A percentile compares a stretch with the other conserved stretches of the same genome.
Conservation (phyloP, 306 rosid species). For the Fragaria iinumae region DNA sequence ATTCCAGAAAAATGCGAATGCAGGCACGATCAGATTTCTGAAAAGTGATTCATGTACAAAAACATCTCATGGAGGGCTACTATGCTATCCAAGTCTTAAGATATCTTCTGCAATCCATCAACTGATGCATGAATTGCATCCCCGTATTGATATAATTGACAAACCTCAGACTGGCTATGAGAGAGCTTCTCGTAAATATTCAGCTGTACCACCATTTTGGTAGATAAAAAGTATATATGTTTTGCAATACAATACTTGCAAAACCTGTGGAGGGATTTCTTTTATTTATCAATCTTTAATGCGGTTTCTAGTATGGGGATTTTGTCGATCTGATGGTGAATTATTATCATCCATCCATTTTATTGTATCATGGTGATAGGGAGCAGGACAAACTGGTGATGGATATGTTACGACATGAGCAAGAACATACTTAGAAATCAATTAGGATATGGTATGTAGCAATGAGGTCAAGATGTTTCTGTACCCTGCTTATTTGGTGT, state of each 20-base stretch:
- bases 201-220: not conserved
- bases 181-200: not conserved
- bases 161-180: not conserved
- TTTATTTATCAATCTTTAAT: not conserved
- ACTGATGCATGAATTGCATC: not conserved
- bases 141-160: not conserved
- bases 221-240: not conserved
- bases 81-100: not conserved
- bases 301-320: not conserved
- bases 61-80: slow-evolving; percentile 19
- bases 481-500: not conserved
- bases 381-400: not conserved
- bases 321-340: not conserved
- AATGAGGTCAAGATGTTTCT: not conserved
- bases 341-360: not conserved
- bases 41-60: slow-evolving; percentile 12
- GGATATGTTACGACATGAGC: not conserved
- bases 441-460: not conserved
- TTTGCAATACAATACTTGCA: not conserved
- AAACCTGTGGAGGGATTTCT: not conserved
- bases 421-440: not conserved
- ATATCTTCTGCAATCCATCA: not conserved
- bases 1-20: too few relatives aligned
- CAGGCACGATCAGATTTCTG: not conserved
- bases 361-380: not conserved